Evolutionary conservation across 129 eudicot species (phyloP).

Genomic region (Escallonia herrerae): DNA sequence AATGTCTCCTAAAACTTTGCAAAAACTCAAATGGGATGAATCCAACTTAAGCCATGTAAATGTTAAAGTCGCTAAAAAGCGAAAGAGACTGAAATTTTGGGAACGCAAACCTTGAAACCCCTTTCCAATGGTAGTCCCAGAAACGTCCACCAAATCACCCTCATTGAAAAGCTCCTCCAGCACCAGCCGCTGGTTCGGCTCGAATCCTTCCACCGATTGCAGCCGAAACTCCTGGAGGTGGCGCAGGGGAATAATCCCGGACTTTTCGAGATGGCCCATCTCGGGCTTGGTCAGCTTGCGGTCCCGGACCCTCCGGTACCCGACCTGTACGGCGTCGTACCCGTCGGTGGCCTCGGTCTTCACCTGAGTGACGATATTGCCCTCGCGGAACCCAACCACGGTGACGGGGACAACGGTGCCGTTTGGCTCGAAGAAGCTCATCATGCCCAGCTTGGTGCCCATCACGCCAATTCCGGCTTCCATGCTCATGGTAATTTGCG

Average conservation of each 20-base stretch:
- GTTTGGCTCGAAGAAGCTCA: conserved; percentile 67
- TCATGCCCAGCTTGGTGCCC: conserved; percentile 96
- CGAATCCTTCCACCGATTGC: conserved; percentile 58
- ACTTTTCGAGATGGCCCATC: conserved; percentile 75
- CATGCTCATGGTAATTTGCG: conserved; percentile 29
- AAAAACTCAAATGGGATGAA: no score
- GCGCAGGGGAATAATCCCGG: conserved; percentile 77
- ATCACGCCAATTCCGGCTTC: conserved; percentile 90
- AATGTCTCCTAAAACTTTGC: no score
- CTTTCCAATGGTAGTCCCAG: conserved; percentile 92
- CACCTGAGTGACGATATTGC: conserved; percentile 86
- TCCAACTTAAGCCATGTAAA: no score
- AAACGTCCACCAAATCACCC: conserved; percentile 92
- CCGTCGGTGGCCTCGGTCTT: conserved; percentile 85
- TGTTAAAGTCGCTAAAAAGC: neutral
- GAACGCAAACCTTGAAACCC: conserved; percentile 80
- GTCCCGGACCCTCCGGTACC: conserved; percentile 83
- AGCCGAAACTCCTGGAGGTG: conserved; percentile 89
- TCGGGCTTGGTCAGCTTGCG: conserved; percentile 82
- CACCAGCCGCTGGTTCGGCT: conserved; percentile 48
- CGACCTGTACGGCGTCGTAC: conserved; percentile 90
- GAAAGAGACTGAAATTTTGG: neutral
- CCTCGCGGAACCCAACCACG: conserved; percentile 83
- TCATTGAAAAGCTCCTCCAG: conserved; percentile 76
- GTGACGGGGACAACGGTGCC: conserved; percentile 91